These are phyloP conservation scores for Diplodia seriata DNA, from an alignment of 2,329 filamentous ascomycete genomes.

Conservation along the genomic window DNA sequence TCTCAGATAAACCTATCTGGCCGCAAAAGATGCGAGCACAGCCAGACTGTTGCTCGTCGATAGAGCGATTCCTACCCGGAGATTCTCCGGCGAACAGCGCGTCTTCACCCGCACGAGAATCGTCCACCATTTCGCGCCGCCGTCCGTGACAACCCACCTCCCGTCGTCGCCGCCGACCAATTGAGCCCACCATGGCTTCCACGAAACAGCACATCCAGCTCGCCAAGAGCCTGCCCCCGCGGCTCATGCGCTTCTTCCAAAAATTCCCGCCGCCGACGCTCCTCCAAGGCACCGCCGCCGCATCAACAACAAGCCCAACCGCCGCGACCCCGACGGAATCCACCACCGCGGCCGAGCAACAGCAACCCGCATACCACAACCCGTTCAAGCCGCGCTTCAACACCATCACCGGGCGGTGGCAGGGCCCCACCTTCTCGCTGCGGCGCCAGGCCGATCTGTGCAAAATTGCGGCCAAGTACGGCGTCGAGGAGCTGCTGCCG, in stretches of 20 bases:
- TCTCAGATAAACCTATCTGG: too few species aligned
- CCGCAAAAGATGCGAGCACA: not conserved
- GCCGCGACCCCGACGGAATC: conserved; percentile 49
- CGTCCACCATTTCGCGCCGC: conserved; percentile 8
- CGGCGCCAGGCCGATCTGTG: conserved; percentile 89
- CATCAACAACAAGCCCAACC: conserved; percentile 33
- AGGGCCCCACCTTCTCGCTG: conserved; percentile 81
- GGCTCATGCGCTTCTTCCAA: conserved; percentile 84
- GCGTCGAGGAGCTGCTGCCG: conserved; percentile 82
- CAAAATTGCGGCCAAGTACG: conserved; percentile 79
- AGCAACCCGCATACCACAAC: conserved; percentile 66
- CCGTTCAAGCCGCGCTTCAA: conserved; percentile 85
- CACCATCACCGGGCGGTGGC: conserved; percentile 79
- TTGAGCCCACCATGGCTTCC: conserved; percentile 37
- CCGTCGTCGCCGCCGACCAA: conserved; percentile 5
- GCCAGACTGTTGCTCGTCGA: not conserved
- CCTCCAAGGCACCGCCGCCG: conserved; percentile 46
- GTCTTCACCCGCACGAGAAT: not conserved
- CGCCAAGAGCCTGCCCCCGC: conserved; percentile 75
- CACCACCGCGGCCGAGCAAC: conserved; percentile 36
- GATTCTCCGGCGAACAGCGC: conserved; percentile 11
- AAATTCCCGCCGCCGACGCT: conserved; percentile 77
- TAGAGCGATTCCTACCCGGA: conserved; percentile 6
- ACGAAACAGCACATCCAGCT: conserved; percentile 55
- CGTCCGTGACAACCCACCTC: not conserved